Evolutionary conservation across 2,329 filamentous ascomycete genomes (phyloP), one percentile per base, ranked within the genome.

Genomic region (Arthrobotrys iridis): DNA sequence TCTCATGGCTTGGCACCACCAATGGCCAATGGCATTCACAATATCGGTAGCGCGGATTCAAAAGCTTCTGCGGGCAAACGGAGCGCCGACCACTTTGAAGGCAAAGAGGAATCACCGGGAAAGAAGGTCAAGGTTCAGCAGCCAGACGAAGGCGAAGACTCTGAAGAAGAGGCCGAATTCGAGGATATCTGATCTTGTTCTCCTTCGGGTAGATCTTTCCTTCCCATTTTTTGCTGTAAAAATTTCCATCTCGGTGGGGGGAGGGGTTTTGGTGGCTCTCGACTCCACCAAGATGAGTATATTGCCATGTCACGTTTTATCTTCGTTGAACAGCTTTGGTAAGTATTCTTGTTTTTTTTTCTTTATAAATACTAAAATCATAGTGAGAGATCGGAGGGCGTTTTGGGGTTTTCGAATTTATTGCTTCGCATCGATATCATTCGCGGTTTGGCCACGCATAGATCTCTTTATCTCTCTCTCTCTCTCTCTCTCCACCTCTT

Each of bases 101-200:
- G 41, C 7, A 45, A 75, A 82, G 43, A 83, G 20, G 83, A 81
- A 0, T 83, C 83, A 2, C 78, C 81, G 0, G 77, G 80, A 20
- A 85, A 85, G 80, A 84, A 82, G 73, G 78, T 84, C 58, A 85
- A 84, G 71, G 77, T 82, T n/a, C 81, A 84, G 48, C 63, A 67
- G 10, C 76, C 60, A 22, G 64, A 77, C 20, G 78, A 78, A 8
- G 77, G 75, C 15, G 78, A 79, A 33, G 78, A 80, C 35, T 79
- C 79, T 11, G 78, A 80, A 24, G 79, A 80, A 46, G 79, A 79
- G 52, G 78, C 75, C 2, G 79, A 79, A 45, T 80, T 80, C 43
- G 79, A 78, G 57, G 79, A 80, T 75, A 78, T 80, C 24, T 78
- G 72, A 65, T 8, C 11, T 40, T 15, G 13, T 52, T 30, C n/a